These are phyloP conservation scores for Phycomyces blakesleeanus DNA, from an alignment of 192 early-diverging fungal species.

Conservation along the genomic window DNA sequence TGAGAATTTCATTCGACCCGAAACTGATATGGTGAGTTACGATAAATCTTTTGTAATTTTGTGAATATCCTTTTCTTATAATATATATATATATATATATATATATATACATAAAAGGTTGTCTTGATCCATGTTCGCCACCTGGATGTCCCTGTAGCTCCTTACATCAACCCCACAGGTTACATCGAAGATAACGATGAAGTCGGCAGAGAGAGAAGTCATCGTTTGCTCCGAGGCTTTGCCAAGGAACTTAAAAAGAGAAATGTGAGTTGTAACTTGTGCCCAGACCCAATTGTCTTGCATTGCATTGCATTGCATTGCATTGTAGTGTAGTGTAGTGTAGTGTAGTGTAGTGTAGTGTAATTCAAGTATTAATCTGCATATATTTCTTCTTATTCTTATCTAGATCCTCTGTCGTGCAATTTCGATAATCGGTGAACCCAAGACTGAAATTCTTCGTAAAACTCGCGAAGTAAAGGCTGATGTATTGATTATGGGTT, in stretches of 20 bases:
- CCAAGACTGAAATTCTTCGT: conserved; percentile 53
- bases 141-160: conserved; percentile 16
- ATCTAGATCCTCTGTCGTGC: conserved; percentile 37
- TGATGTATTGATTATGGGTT: conserved; percentile 57
- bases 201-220: conserved; percentile 17
- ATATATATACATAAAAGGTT: conserved; percentile 4
- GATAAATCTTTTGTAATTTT: too few species aligned
- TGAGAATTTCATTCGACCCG: conserved; percentile 24
- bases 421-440: conserved; percentile 57
- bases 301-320: too few species aligned
- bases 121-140: conserved; percentile 18
- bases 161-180: conserved; percentile 20
- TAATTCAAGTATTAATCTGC: too few species aligned
- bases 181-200: conserved; percentile 24
- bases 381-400: too few species aligned
- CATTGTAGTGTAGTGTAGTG: too few species aligned
- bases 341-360: too few species aligned
- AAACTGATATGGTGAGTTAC: conserved; percentile 29
- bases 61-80: too few species aligned
- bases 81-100: too few species aligned
- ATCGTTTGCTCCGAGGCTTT: conserved; percentile 12
- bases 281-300: too few species aligned
- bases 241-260: conserved; percentile 11
- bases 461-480: conserved; percentile 52
- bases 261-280: conserved; percentile 11